Percentiles rank a stretch among this genome's conserved stretches.
phyloP scores from a whole-genome alignment of 768 basidiomycete species.

The Sporobolomyces phaffii region DNA sequence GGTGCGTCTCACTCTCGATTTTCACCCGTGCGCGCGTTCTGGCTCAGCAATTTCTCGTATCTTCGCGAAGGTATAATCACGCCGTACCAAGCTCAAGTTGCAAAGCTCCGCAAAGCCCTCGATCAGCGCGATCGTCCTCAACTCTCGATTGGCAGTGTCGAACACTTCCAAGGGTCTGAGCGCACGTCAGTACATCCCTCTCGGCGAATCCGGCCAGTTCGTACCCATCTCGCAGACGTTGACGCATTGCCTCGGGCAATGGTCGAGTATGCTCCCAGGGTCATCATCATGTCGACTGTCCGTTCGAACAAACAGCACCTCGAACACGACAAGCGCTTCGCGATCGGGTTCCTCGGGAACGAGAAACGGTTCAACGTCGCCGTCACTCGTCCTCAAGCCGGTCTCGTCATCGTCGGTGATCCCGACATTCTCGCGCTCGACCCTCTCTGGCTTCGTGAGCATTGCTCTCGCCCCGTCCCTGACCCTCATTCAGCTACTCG shows the following conservation, averaged over 20 bases:
- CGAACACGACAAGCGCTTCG: conserved; percentile 39
- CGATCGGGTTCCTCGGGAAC: conserved; percentile 45
- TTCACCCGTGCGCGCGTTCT: too few species aligned
- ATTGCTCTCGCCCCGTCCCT: too few species aligned
- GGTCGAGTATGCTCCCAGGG: neutral
- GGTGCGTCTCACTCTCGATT: conserved; percentile 7
- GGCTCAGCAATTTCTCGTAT: neutral
- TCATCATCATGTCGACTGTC: conserved; percentile 41
- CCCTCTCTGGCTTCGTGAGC: conserved; percentile 42
- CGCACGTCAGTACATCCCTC: neutral
- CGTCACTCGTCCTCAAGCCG: conserved; percentile 46
- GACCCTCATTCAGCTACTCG: too few species aligned
- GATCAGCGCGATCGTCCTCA: neutral
- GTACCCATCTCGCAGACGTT: too few species aligned
- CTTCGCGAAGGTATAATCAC: conserved; percentile 20
- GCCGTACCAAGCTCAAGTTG: conserved; percentile 15
- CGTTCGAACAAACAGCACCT: conserved; percentile 43
- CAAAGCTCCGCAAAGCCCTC: conserved; percentile 3
- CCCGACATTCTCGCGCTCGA: conserved; percentile 43
- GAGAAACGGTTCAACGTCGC: conserved; percentile 48
- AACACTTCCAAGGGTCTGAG: conserved; percentile 32
- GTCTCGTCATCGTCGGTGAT: conserved; percentile 46
- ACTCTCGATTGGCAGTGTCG: conserved; percentile 20
- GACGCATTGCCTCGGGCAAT: too few species aligned
- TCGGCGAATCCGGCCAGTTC: too few species aligned